Evolutionary conservation across 2,329 filamentous ascomycete species (phyloP), one percentile per base, ranked within the genome.

Genomic region (Sphaerostilbella broomeana): DNA sequence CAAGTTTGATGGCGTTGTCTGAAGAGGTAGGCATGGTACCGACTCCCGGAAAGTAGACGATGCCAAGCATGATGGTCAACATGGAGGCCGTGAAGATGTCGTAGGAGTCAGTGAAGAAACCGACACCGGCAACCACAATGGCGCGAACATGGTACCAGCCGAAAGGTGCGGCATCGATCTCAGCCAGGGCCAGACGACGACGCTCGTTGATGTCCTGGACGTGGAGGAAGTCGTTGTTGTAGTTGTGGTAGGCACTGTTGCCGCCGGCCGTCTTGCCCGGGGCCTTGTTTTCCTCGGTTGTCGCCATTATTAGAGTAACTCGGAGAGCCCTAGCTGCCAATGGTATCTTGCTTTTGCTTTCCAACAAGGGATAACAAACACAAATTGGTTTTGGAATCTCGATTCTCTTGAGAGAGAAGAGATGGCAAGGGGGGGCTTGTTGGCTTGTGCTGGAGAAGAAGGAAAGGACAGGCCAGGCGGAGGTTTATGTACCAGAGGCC

Each of bases 101-200:
- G 63, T 89, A 90, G 3, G 84, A 84, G 57, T 90, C 86, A 12
- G 86, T 90, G 64, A 92, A 92, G 76, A 94, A 92, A 51, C 86
- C 86, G 46, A 90, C 82, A 52, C 86, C 86, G 20, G 85, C 85
- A 17, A 90, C 85, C 7, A 85, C 65, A 38, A 85, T 75, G 42
- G 85, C 82, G 27, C 85, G 76, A 43, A 89, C 76, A 56, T 92
- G 86, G 58, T 88, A 86, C 84, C 85, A 90, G 54, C 85, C 82
- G 45, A 90, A 89, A 4, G 80, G 80, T 8, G 84, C 84, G 65
- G 82, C 82, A 67, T 90, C 85, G 51, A 90, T 82, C 62, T 89
- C 82, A 25, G 84, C 83, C 37, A 92, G 80, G 28, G 86, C 86
- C 21, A 86, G 77, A 47, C 85, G 77, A 49, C 86, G 75, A 40